Evolutionary conservation across 768 basidiomycete genomes (phyloP).

Genomic region (Tulasnella sp.): DNA sequence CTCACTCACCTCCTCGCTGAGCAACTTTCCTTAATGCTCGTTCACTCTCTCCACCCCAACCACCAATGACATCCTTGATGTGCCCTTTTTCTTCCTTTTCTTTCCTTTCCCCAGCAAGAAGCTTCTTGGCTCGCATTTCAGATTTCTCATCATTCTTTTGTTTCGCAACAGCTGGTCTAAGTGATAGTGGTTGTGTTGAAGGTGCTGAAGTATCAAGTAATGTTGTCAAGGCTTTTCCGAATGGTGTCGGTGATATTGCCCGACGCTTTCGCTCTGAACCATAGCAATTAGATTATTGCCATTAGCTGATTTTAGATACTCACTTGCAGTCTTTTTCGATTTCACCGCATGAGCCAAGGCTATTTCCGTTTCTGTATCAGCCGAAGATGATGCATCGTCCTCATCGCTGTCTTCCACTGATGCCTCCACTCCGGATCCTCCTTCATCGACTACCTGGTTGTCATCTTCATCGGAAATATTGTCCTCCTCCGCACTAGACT

Average conservation of each 20-base stretch:
- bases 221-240: constrained; percentile 60
- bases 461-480: constrained; percentile 9
- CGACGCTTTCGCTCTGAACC: constrained; percentile 53
- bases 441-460: constrained; percentile 16
- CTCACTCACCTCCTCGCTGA: constrained; percentile 21
- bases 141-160: constrained; percentile 65
- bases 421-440: constrained; percentile 14
- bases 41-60: constrained; percentile 23
- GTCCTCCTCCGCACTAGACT: no score
- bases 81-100: constrained; percentile 21
- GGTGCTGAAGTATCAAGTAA: constrained; percentile 60
- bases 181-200: constrained; percentile 56
- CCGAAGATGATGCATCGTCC: constrained; percentile 21
- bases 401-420: constrained; percentile 17
- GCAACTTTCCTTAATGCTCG: constrained; percentile 22
- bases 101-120: constrained; percentile 18
- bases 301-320: no score
- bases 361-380: constrained; percentile 55
- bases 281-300: not conserved
- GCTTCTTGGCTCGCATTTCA: constrained; percentile 56
- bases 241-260: constrained; percentile 59
- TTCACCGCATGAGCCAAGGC: constrained; percentile 40
- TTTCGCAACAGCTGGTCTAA: constrained; percentile 58
- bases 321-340: constrained; percentile 61
- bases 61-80: constrained; percentile 23